Evolutionary conservation across 345 rosid genomes (phyloP).

Genomic region (Orychophragmus violaceus): DNA sequence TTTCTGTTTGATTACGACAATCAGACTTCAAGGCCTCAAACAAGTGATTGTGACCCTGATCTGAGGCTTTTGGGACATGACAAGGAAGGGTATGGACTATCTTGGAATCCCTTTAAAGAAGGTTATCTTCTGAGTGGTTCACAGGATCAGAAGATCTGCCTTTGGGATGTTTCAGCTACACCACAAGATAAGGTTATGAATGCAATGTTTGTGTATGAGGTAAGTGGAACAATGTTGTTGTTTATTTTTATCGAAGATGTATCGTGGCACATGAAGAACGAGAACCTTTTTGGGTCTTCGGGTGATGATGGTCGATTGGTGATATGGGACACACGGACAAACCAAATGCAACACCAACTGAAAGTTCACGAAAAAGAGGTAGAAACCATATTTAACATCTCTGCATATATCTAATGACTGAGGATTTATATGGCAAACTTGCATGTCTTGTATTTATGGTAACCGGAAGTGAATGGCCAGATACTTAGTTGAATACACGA

Average conservation of each 20-base stretch:
- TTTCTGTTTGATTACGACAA: conserved; percentile 65
- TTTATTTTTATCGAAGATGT: conserved; percentile 58
- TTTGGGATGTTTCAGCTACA: conserved; percentile 72
- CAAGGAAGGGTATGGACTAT: conserved; percentile 86
- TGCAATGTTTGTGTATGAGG: conserved; percentile 67
- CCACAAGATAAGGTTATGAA: conserved; percentile 53
- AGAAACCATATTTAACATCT: background rate
- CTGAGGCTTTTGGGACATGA: conserved; percentile 81
- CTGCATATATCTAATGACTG: background rate
- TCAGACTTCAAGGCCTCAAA: conserved; percentile 38
- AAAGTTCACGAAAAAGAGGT: conserved; percentile 91
- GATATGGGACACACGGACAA: conserved; percentile 96
- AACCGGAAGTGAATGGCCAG: background rate
- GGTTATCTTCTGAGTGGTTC: conserved; percentile 91
- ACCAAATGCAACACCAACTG: conserved; percentile 45
- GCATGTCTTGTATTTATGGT: background rate
- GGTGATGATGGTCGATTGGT: conserved; percentile 78
- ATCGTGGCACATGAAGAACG: too few species aligned
- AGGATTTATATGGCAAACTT: background rate
- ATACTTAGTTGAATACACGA: background rate
- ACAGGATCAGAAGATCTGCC: conserved; percentile 68
- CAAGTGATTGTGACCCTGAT: conserved; percentile 61
- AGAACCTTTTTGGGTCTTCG: conserved; percentile 72
- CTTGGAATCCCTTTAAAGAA: conserved; percentile 83
- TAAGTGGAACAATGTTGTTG: conserved; percentile 4